Percentiles rank a stretch among this genome's conserved stretches.
Conservation (phyloP, 139 green algal species). For the Medakamo hakoo region DNA sequence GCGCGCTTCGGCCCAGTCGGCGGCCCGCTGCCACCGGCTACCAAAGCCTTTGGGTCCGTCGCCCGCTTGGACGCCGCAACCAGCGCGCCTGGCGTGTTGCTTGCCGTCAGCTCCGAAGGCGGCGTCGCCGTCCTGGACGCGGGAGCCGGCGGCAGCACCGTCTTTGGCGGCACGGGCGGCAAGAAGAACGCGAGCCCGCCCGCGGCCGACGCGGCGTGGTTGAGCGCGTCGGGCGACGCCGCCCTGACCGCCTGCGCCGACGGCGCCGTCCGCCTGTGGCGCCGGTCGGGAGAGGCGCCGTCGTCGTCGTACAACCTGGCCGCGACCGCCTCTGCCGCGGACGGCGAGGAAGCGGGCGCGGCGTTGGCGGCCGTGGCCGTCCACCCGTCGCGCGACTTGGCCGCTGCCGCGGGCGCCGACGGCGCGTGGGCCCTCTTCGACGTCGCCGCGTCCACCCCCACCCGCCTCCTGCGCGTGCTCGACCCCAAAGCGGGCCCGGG, state of each 20-base stretch:
- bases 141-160: too few species aligned
- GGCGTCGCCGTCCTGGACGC: conserved; percentile 8
- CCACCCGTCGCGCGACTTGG: neutral
- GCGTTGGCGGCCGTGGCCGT: conserved; percentile 11
- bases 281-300: conserved; percentile 3
- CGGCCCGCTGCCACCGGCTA: conserved; percentile 80
- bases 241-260: conserved; percentile 61
- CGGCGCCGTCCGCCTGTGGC: conserved; percentile 63
- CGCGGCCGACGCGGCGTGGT: conserved; percentile 26
- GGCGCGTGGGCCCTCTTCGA: neutral
- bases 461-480: conserved; percentile 3
- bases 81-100: conserved; percentile 9
- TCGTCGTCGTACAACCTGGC: neutral
- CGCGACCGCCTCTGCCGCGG: neutral
- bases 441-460: neutral
- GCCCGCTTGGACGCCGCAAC: conserved; percentile 24
- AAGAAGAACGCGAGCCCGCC: too few species aligned
- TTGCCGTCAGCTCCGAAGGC: neutral
- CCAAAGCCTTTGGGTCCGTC: conserved; percentile 18
- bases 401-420: too few species aligned
- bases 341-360: conserved; percentile 11
- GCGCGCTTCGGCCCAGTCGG: conserved; percentile 24
- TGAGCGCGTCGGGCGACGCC: conserved; percentile 28
- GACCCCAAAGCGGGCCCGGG: conserved; percentile 12
- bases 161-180: conserved; percentile 10